phyloP scores from a whole-genome alignment of 1,139 yeast species.

The Lodderomyces orthopsilosis region DNA sequence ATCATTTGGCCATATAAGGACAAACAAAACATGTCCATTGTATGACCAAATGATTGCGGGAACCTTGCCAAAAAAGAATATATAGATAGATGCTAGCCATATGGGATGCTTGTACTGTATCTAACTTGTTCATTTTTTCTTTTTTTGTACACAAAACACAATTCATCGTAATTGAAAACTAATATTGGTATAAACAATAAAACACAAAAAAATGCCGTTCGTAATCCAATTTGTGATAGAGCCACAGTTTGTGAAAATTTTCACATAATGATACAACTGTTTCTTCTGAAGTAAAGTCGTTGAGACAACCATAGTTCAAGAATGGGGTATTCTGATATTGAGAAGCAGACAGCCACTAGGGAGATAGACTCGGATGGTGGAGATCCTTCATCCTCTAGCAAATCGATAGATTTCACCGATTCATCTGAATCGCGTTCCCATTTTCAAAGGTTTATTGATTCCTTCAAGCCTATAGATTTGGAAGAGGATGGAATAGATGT shows the following conservation, averaged over 20 bases:
- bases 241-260: constrained; percentile 1
- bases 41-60: constrained; percentile 39
- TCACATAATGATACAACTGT: neutral
- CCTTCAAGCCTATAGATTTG: constrained; percentile 41
- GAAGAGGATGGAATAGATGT: constrained; percentile 38
- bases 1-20: constrained; percentile 89
- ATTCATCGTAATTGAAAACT: no score
- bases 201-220: no score
- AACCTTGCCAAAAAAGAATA: constrained; percentile 12
- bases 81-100: no score
- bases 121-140: no score
- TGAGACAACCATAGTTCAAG: no score
- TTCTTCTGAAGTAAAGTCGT: no score
- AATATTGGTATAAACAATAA: no score
- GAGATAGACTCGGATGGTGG: no score
- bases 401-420: neutral
- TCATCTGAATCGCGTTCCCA: neutral
- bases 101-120: no score
- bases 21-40: constrained; percentile 90
- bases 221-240: neutral
- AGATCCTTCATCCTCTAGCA: neutral
- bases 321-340: neutral
- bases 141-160: neutral
- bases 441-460: constrained; percentile 23
- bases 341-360: neutral